phyloP scores from a whole-genome alignment of 805 yeast genomes.

The Starmerella kuoi region DNA sequence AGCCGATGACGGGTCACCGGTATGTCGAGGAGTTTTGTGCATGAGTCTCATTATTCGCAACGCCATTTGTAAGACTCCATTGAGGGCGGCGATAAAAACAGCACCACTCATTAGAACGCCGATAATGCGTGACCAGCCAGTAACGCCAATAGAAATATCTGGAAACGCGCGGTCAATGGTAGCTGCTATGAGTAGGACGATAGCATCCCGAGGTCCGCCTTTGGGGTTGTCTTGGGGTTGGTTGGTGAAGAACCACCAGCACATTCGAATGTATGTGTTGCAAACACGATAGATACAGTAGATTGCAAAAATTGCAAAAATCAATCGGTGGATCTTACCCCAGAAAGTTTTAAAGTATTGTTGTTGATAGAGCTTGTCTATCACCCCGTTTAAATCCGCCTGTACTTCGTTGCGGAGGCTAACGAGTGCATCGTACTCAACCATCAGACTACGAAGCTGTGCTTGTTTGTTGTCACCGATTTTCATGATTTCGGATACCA shows the following conservation, averaged over 20 bases:
- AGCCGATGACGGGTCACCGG: not conserved
- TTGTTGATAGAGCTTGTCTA: slow-evolving; percentile 24
- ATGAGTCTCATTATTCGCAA: slow-evolving; percentile 15
- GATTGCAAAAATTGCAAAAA: slow-evolving; percentile 28
- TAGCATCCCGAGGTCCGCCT: slow-evolving; percentile 23
- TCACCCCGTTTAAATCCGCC: slow-evolving; percentile 25
- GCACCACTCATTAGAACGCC: slow-evolving; percentile 33
- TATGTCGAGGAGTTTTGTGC: slow-evolving; percentile 1
- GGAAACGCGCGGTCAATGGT: slow-evolving; percentile 14
- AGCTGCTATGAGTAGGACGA: slow-evolving; percentile 19
- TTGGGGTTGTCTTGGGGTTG: slow-evolving; percentile 5
- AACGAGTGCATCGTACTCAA: slow-evolving; percentile 29
- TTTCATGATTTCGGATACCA: slow-evolving; percentile 12
- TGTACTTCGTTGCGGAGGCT: slow-evolving; percentile 27
- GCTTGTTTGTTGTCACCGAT: slow-evolving; percentile 7
- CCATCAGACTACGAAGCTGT: slow-evolving; percentile 12
- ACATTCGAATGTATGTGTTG: slow-evolving; percentile 24
- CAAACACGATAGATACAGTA: slow-evolving; percentile 34
- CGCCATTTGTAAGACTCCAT: slow-evolving; percentile 27
- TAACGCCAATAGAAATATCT: slow-evolving; percentile 22
- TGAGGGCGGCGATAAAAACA: slow-evolving; percentile 29
- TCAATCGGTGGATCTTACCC: slow-evolving; percentile 25
- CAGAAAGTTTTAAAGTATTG: slow-evolving; percentile 23
- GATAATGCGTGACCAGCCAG: slow-evolving; percentile 31
- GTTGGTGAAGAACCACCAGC: slow-evolving; percentile 21